A percentile compares a stretch with the other conserved stretches of the same genome.
These are phyloP conservation scores for Nemania sp. DNA, from an alignment of 2,329 filamentous ascomycete genomes.

Conservation along the genomic window DNA sequence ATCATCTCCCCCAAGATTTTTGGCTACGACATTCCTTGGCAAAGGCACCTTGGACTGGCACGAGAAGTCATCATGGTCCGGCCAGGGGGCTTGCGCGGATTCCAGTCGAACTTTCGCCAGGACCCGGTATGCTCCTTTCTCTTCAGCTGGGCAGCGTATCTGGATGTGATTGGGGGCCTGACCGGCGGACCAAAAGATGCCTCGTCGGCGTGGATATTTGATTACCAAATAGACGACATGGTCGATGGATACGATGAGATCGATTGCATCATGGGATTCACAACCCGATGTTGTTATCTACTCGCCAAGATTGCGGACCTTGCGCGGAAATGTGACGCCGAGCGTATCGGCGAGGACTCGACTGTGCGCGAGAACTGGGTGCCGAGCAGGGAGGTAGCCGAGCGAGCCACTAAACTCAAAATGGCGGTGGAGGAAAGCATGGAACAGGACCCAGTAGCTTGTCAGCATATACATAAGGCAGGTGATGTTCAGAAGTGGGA, in stretches of 20 bases:
- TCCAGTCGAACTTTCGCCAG: conserved; percentile 55
- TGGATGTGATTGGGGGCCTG: conserved; percentile 77
- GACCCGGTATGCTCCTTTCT: conserved; percentile 73
- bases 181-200: conserved; percentile 62
- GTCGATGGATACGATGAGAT: conserved; percentile 67
- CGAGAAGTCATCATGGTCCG: conserved; percentile 74
- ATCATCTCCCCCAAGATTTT: conserved; percentile 83
- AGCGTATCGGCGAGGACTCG: conserved; percentile 61
- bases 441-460: conserved; percentile 47
- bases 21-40: conserved; percentile 80
- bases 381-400: conserved; percentile 58
- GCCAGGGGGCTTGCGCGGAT: conserved; percentile 51
- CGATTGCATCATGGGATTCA: conserved; percentile 82
- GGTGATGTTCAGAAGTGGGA: conserved; percentile 62
- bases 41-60: conserved; percentile 75
- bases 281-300: conserved; percentile 70
- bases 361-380: conserved; percentile 60
- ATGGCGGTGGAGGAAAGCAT: conserved; percentile 64
- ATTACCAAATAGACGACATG: conserved; percentile 54
- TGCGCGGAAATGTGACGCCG: conserved; percentile 68
- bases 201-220: conserved; percentile 56
- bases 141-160: conserved; percentile 81
- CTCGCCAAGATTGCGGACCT: conserved; percentile 74
- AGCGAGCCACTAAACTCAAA: conserved; percentile 63
- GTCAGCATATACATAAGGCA: conserved; percentile 52